A percentile compares a stretch with the other conserved stretches of the same genome.
phyloP scores from a whole-genome alignment of 1,284 basidiomycete species.

The Marasmius fiardii region DNA sequence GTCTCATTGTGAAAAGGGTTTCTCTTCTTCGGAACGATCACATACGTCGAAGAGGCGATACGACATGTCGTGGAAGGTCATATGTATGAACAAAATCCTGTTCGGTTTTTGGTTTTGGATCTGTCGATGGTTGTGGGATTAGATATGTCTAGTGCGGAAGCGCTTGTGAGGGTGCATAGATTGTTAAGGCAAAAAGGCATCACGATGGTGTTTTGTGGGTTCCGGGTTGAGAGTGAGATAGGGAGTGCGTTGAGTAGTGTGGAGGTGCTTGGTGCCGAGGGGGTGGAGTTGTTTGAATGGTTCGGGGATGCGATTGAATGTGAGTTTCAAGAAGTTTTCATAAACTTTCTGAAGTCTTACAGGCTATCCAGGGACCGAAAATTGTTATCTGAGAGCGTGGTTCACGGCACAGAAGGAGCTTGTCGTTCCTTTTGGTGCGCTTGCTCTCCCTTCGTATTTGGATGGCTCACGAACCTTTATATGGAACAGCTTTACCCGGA shows the following conservation, averaged over 20 bases:
- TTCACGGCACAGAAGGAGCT: slow-evolving; percentile 62
- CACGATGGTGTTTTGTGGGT: slow-evolving; percentile 88
- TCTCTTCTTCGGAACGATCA: slow-evolving; percentile 96
- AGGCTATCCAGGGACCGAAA: slow-evolving; percentile 73
- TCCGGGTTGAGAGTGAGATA: slow-evolving; percentile 58
- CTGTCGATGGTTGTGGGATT: slow-evolving; percentile 85
- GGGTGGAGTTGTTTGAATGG: slow-evolving; percentile 81
- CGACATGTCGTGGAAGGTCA: slow-evolving; percentile 71
- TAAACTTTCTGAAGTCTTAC: slow-evolving; percentile 4
- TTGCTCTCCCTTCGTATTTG: too few relatives aligned
- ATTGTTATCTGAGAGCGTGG: slow-evolving; percentile 79
- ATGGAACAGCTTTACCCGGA: too few relatives aligned
- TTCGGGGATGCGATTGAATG: slow-evolving; percentile 94
- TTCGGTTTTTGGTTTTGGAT: slow-evolving; percentile 89
- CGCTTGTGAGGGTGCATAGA: slow-evolving; percentile 89
- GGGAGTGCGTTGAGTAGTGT: slow-evolving; percentile 67
- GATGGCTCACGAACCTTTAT: too few relatives aligned
- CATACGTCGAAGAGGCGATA: slow-evolving; percentile 82
- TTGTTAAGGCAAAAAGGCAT: slow-evolving; percentile 77
- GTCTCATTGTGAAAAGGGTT: slow-evolving; percentile 50
- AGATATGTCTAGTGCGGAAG: slow-evolving; percentile 94
- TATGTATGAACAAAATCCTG: slow-evolving; percentile 75
- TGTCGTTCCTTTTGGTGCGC: slow-evolving; percentile 34
- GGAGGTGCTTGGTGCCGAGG: slow-evolving; percentile 67
- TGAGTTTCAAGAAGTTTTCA: slow-evolving; percentile 11